These are phyloP conservation scores for Tetrapyrgos nigripes DNA, from an alignment of 1,284 basidiomycete genomes.

Conservation along the genomic window DNA sequence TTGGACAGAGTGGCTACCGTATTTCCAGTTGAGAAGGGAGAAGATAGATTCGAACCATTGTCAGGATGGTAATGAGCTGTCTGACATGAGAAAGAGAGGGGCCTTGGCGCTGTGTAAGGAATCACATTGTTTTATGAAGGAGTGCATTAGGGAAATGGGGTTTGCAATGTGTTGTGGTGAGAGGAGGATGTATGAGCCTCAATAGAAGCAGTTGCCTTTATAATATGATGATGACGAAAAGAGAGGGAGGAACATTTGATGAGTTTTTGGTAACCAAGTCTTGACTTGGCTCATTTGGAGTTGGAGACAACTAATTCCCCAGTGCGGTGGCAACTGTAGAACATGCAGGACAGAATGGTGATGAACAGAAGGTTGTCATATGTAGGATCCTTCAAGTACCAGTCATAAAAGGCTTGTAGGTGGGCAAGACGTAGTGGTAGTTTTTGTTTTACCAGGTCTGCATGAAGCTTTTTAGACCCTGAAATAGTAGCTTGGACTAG, in stretches of 20 bases:
- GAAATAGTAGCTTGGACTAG: conserved; percentile 20
- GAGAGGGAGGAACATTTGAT: too few species aligned
- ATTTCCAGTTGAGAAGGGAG: conserved; percentile 19
- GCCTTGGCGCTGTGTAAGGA: conserved; percentile 13
- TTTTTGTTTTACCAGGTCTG: conserved; percentile 21
- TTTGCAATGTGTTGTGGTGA: conserved; percentile 20
- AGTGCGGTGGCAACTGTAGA: too few species aligned
- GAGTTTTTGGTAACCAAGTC: too few species aligned
- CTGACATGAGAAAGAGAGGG: conserved; percentile 22
- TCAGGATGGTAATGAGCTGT: conserved; percentile 24
- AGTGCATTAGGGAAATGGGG: conserved; percentile 18
- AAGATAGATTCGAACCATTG: conserved; percentile 31
- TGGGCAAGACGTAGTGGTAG: conserved; percentile 24
- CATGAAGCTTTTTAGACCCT: conserved; percentile 20
- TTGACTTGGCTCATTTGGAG: too few species aligned
- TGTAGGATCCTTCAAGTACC: neutral
- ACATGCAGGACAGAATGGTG: too few species aligned
- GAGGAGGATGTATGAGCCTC: conserved; percentile 23
- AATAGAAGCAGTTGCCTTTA: conserved; percentile 28
- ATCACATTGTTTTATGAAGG: conserved; percentile 22
- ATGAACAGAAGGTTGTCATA: conserved; percentile 34
- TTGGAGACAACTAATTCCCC: too few species aligned
- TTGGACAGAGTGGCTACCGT: conserved; percentile 41
- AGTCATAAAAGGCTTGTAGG: conserved; percentile 19
- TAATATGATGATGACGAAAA: too few species aligned